A percentile compares a stretch with the other conserved stretches of the same genome.
phyloP scores from a whole-genome alignment of 2,329 filamentous ascomycete species.

The Colletotrichum lupini region DNA sequence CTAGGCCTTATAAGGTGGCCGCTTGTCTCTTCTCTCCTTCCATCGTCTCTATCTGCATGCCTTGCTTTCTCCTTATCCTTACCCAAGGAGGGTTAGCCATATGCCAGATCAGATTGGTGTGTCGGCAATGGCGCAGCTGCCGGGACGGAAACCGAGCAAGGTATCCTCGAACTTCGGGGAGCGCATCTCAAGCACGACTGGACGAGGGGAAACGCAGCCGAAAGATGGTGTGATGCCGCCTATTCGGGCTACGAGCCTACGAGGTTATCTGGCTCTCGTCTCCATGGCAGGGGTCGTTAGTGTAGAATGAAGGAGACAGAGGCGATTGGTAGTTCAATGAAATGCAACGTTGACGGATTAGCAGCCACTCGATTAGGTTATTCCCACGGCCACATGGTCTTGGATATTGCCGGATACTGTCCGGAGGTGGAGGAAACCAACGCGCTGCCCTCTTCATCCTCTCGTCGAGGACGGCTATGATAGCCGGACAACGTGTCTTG shows the following conservation, averaged over 20 bases:
- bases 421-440: neutral
- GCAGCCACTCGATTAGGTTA: neutral
- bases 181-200: neutral
- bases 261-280: neutral
- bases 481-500: neutral
- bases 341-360: neutral
- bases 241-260: conserved; percentile 11
- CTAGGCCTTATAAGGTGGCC: conserved; percentile 21
- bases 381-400: neutral
- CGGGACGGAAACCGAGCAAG: neutral
- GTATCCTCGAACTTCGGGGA: neutral
- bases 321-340: neutral
- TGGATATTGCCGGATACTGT: neutral
- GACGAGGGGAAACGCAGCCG: neutral
- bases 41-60: neutral
- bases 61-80: neutral
- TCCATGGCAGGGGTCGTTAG: neutral
- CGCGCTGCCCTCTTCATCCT: no score
- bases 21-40: neutral
- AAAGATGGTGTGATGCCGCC: conserved; percentile 10
- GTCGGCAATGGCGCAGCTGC: conserved; percentile 9
- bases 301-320: neutral
- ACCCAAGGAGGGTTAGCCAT: neutral
- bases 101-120: neutral
- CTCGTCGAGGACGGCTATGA: neutral